Conservation (phyloP, 2,329 filamentous ascomycete genomes). For the Gnomoniopsis smithogilvyi region DNA sequence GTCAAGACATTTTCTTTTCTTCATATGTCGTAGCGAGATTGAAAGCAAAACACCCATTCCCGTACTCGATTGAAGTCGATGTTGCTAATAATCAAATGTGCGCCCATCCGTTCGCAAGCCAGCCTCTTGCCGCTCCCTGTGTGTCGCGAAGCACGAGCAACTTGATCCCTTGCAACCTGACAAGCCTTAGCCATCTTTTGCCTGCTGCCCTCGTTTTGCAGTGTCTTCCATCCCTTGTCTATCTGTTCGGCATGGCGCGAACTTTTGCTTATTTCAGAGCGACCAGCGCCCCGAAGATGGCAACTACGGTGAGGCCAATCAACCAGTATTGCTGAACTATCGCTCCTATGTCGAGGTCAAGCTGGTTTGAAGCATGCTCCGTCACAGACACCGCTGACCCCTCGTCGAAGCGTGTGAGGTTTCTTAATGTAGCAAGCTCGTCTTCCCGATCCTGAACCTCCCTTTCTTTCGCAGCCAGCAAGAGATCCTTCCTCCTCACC, state of each 20-base stretch:
- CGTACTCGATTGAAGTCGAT: too few relatives aligned
- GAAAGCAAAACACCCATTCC: background rate
- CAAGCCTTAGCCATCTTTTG: background rate
- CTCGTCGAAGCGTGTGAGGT: too few relatives aligned
- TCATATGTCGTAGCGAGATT: background rate
- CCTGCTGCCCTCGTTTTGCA: background rate
- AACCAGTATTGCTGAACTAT: slow-evolving; percentile 6
- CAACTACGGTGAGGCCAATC: background rate
- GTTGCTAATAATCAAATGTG: too few relatives aligned
- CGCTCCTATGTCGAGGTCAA: background rate
- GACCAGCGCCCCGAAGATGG: background rate
- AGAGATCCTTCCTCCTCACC: background rate
- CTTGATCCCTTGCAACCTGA: background rate
- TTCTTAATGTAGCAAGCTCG: background rate
- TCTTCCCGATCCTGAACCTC: slow-evolving; percentile 9
- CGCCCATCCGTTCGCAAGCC: too few relatives aligned
- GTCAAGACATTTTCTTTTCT: background rate
- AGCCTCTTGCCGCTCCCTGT: too few relatives aligned
- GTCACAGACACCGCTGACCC: too few relatives aligned
- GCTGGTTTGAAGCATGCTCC: background rate
- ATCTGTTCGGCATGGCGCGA: background rate
- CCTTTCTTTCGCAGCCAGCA: slow-evolving; percentile 1
- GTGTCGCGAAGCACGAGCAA: too few relatives aligned
- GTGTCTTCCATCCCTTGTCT: too few relatives aligned
- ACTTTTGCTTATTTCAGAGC: background rate